Conservation (phyloP, 768 basidiomycete species). For the Crepidotus variabilis region DNA sequence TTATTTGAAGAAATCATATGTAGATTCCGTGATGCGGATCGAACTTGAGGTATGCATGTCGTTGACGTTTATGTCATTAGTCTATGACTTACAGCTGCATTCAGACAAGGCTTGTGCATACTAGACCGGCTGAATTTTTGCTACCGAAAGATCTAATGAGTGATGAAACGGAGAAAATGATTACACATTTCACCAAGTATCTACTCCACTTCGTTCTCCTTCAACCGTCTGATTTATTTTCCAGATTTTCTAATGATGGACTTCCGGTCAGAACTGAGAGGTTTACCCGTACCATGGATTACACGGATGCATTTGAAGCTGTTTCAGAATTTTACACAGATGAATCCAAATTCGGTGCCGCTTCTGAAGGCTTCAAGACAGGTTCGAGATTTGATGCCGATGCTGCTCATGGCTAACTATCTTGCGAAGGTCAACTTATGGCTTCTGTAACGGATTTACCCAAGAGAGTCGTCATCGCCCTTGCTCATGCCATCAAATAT, state of each 20-base stretch:
- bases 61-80: not conserved
- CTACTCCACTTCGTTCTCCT: slow-evolving; percentile 1
- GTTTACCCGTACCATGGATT: slow-evolving; percentile 49
- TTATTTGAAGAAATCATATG: slow-evolving; percentile 1
- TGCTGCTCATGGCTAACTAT: slow-evolving; percentile 1
- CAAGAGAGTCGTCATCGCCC: slow-evolving; percentile 61
- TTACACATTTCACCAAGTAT: slow-evolving; percentile 69
- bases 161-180: slow-evolving; percentile 69
- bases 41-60: slow-evolving; percentile 71
- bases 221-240: not conserved
- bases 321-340: slow-evolving; percentile 66
- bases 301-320: slow-evolving; percentile 65
- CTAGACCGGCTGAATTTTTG: slow-evolving; percentile 78
- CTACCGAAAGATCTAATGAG: slow-evolving; percentile 59
- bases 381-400: slow-evolving; percentile 27
- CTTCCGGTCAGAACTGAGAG: slow-evolving; percentile 60
- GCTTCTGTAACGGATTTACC: slow-evolving; percentile 66
- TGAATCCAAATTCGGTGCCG: slow-evolving; percentile 33
- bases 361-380: slow-evolving; percentile 41
- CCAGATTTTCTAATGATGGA: slow-evolving; percentile 34
- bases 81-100: not conserved
- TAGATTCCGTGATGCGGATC: slow-evolving; percentile 79
- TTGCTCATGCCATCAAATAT: slow-evolving; percentile 71
- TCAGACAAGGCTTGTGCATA: slow-evolving; percentile 85
- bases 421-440: slow-evolving; percentile 50